These are phyloP conservation scores for Teratosphaeria gauchensis DNA, from an alignment of 2,329 filamentous ascomycete genomes.

Conservation along the genomic window DNA sequence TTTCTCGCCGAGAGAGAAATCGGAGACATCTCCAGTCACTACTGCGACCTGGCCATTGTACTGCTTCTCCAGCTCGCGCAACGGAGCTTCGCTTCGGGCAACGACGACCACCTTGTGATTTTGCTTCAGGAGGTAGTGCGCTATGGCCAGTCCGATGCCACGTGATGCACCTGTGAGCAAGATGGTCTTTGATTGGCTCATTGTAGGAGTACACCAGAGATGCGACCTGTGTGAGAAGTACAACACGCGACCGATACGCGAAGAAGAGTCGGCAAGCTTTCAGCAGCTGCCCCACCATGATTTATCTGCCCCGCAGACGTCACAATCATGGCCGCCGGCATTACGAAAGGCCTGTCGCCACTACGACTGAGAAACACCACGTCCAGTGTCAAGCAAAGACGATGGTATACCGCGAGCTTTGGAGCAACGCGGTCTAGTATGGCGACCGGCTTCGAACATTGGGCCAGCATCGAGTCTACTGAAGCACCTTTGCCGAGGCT, in stretches of 20 bases:
- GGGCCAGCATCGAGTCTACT: too few relatives aligned
- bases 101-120: conserved; percentile 47
- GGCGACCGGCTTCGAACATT: too few relatives aligned
- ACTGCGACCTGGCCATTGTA: conserved; percentile 46
- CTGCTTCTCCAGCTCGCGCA: conserved; percentile 44
- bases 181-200: conserved; percentile 31
- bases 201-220: not conserved
- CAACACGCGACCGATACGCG: not conserved
- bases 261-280: not conserved
- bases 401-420: too few relatives aligned
- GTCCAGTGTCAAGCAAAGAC: too few relatives aligned
- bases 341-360: not conserved
- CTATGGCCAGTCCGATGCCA: conserved; percentile 55
- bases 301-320: not conserved
- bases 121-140: conserved; percentile 47
- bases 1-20: conserved; percentile 46
- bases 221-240: not conserved
- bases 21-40: conserved; percentile 48
- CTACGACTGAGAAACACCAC: not conserved
- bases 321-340: not conserved
- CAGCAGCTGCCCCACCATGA: not conserved
- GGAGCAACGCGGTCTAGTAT: too few relatives aligned
- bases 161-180: conserved; percentile 54
- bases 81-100: conserved; percentile 46
- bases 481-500: too few relatives aligned